These are phyloP conservation scores for Verruconis gallopava DNA, from an alignment of 2,329 filamentous ascomycete genomes.

Conservation along the genomic window DNA sequence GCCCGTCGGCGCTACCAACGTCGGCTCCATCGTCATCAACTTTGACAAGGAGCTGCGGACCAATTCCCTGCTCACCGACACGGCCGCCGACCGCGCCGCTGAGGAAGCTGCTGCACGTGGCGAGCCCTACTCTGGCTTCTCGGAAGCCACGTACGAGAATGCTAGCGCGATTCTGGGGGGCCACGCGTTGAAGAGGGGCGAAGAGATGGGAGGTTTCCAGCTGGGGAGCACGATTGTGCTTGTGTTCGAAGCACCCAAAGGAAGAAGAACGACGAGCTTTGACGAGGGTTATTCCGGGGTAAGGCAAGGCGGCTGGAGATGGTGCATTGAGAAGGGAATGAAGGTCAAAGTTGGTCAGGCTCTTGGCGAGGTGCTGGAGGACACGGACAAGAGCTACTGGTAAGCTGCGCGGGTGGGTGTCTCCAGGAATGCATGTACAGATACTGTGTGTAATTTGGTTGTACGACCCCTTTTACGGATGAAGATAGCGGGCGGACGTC, in stretches of 20 bases:
- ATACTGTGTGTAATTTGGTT: too few relatives aligned
- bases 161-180: constrained; percentile 70
- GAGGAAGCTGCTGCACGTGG: constrained; percentile 63
- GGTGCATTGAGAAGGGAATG: constrained; percentile 78
- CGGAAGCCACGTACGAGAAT: constrained; percentile 75
- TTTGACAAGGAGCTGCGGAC: constrained; percentile 91
- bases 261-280: constrained; percentile 38
- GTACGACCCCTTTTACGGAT: too few relatives aligned
- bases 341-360: constrained; percentile 81
- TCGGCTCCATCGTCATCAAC: constrained; percentile 92
- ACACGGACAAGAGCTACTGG: constrained; percentile 1
- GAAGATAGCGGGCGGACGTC: too few relatives aligned
- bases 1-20: constrained; percentile 92
- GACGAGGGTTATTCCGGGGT: constrained; percentile 47
- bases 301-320: constrained; percentile 60
- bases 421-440: not conserved
- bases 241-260: constrained; percentile 85
- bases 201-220: constrained; percentile 98
- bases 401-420: not conserved
- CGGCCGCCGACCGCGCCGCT: constrained; percentile 74
- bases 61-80: constrained; percentile 86
- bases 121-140: constrained; percentile 78
- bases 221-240: constrained; percentile 89
- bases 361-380: constrained; percentile 58
- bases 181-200: constrained; percentile 70